These are phyloP conservation scores for Helichrysum umbraculigerum DNA, from an alignment of 129 eudicot genomes.

Conservation along the genomic window DNA sequence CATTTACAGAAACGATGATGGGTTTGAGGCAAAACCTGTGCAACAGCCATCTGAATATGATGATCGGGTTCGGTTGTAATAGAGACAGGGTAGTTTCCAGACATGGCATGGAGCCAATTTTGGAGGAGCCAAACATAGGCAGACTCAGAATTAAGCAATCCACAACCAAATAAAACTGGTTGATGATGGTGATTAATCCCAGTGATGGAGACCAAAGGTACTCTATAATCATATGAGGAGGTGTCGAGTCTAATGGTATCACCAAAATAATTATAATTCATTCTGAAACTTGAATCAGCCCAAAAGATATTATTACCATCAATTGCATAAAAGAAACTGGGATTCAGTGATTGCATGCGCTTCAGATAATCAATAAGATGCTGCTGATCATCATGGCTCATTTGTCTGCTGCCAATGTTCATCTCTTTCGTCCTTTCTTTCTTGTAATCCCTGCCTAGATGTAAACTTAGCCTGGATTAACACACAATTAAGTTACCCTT, in stretches of 20 bases:
- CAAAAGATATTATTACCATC: conserved; percentile 56
- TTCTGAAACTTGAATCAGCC: conserved; percentile 61
- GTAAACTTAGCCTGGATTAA: not conserved
- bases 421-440: not conserved
- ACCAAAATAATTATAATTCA: conserved; percentile 64
- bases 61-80: conserved; percentile 63
- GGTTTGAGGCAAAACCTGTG: conserved; percentile 47
- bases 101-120: conserved; percentile 76
- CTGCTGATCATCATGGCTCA: conserved; percentile 37
- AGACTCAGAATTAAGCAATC: conserved; percentile 49
- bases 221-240: conserved; percentile 33
- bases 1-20: conserved; percentile 71
- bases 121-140: conserved; percentile 62
- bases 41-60: conserved; percentile 49
- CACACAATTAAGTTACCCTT: not conserved
- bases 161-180: conserved; percentile 80
- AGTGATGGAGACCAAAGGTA: conserved; percentile 63
- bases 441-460: not conserved
- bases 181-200: conserved; percentile 83
- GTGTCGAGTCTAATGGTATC: conserved; percentile 72
- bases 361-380: conserved; percentile 49
- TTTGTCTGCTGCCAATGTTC: conserved; percentile 20
- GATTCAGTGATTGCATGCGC: conserved; percentile 56
- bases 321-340: conserved; percentile 59
- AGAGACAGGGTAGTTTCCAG: conserved; percentile 58